These are phyloP conservation scores for Ganoderma resinaceum DNA, from an alignment of 1,284 basidiomycete species.

Conservation along the genomic window DNA sequence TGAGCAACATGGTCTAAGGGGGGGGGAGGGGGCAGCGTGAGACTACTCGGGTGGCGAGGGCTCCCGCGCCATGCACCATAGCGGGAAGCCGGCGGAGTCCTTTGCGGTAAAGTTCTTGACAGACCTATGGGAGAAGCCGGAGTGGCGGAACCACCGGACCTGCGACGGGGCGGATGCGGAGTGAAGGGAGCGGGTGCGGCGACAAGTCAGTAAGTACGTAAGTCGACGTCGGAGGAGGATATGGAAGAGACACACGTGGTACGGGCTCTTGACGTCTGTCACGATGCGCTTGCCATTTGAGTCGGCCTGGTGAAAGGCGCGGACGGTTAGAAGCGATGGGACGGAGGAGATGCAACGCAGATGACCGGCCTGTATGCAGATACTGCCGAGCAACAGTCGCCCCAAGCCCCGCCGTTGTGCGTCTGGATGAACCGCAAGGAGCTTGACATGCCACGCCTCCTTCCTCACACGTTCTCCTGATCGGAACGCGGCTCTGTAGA, in stretches of 20 bases:
- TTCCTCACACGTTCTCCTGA: constrained; percentile 28
- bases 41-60: constrained; percentile 16
- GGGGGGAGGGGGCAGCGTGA: neutral
- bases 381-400: constrained; percentile 26
- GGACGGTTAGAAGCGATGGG: constrained; percentile 7
- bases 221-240: neutral
- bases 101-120: constrained; percentile 39
- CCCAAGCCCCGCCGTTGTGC: constrained; percentile 32
- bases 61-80: constrained; percentile 38
- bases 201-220: neutral
- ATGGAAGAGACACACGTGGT: constrained; percentile 29
- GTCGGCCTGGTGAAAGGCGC: constrained; percentile 28
- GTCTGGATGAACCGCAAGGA: constrained; percentile 34
- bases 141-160: constrained; percentile 36
- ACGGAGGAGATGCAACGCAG: neutral
- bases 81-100: constrained; percentile 36
- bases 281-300: constrained; percentile 18
- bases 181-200: neutral
- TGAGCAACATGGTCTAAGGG: neutral
- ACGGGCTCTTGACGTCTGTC: constrained; percentile 35
- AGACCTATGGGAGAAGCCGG: constrained; percentile 35
- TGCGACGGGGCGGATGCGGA: constrained; percentile 10
- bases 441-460: constrained; percentile 35
- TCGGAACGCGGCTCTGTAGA: constrained; percentile 33
- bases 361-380: constrained; percentile 31